Conservation (phyloP, 108 stramenopile genomes). For the Aurantiochytrium sp. region DNA sequence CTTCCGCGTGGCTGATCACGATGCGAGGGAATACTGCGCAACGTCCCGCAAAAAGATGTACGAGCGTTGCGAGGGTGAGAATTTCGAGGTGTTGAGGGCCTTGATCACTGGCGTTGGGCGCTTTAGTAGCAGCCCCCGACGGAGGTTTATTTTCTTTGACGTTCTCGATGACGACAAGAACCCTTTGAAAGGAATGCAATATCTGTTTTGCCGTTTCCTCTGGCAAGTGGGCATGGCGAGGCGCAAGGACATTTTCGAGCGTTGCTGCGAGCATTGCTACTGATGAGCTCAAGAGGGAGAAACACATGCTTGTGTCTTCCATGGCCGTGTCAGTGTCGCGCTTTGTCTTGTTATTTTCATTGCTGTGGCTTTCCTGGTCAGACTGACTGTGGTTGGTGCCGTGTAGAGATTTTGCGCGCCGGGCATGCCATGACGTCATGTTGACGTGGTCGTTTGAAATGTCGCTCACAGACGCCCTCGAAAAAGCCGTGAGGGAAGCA, state of each 20-base stretch:
- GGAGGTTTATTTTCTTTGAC: not conserved
- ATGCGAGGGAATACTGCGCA: not conserved
- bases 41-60: not conserved
- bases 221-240: not conserved
- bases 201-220: not conserved
- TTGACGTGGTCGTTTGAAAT: not conserved
- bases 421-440: not conserved
- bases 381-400: too few species aligned
- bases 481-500: not conserved
- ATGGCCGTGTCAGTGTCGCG: too few species aligned
- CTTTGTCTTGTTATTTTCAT: not conserved
- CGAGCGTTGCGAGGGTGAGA: not conserved
- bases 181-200: not conserved
- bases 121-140: not conserved
- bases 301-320: too few species aligned
- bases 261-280: not conserved
- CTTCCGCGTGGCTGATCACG: not conserved
- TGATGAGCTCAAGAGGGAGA: not conserved
- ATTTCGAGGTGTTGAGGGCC: not conserved
- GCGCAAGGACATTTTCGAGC: not conserved
- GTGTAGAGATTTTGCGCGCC: too few species aligned
- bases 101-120: not conserved
- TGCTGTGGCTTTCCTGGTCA: not conserved
- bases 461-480: not conserved
- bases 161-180: not conserved